Conservation (phyloP, 2,329 filamentous ascomycete genomes). For the Tolypocladium ophioglossoides region DNA sequence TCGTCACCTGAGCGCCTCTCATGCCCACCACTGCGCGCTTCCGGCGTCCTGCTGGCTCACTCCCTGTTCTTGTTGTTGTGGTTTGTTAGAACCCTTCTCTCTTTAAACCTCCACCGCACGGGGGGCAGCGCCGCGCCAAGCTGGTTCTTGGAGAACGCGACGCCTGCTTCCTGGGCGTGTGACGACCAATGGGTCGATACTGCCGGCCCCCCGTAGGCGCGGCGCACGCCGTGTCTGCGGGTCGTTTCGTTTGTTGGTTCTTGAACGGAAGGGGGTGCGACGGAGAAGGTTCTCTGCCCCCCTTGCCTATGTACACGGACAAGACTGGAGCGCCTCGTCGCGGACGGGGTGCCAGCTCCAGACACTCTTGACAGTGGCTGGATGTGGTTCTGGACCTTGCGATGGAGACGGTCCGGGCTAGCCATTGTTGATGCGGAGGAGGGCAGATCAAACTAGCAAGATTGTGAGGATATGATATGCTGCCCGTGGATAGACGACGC, state of each 20-base stretch:
- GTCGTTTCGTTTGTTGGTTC: constrained; percentile 20
- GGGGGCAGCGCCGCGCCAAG: constrained; percentile 25
- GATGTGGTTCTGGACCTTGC: constrained; percentile 19
- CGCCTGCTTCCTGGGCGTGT: constrained; percentile 9
- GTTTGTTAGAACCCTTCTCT: constrained; percentile 8
- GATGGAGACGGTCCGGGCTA: constrained; percentile 19
- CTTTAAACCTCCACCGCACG: constrained; percentile 13
- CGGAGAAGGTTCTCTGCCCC: not conserved
- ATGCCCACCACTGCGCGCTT: constrained; percentile 3
- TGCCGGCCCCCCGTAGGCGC: constrained; percentile 33
- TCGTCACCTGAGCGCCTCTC: constrained; percentile 33
- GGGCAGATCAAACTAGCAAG: constrained; percentile 9
- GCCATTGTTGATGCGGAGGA: constrained; percentile 18
- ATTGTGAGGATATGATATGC: not conserved
- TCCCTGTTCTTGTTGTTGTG: constrained; percentile 17
- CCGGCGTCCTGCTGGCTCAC: constrained; percentile 18
- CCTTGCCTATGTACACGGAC: constrained; percentile 1
- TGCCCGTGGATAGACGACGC: constrained; percentile 31
- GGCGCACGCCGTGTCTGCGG: constrained; percentile 14
- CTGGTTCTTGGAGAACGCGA: constrained; percentile 29
- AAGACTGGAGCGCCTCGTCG: constrained; percentile 14
- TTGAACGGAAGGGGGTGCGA: constrained; percentile 11
- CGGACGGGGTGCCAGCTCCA: constrained; percentile 14
- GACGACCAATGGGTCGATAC: constrained; percentile 41
- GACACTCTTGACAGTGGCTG: constrained; percentile 9